Evolutionary conservation across 2,329 filamentous ascomycete species (phyloP), one percentile per base, ranked within the genome.

Genomic region (Exophiala xenobiotica): DNA sequence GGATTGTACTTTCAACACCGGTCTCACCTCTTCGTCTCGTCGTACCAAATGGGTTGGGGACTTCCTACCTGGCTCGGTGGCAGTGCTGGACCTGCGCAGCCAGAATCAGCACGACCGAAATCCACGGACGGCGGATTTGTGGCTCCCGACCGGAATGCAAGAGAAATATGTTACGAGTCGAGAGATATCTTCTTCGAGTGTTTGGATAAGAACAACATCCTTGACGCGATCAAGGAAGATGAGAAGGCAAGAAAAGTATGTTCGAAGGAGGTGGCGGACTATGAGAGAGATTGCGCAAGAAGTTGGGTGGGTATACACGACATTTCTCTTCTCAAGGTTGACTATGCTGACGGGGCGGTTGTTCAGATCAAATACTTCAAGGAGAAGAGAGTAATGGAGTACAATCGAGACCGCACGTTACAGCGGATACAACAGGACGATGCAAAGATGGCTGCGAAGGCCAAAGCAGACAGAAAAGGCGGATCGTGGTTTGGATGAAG

Each of bases 291-390:
- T 67, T 99, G 93, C 70, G 90, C 90, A 14, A 80, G 78, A 53
- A 91, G 90, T 67, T 99, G 93, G 93, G 93, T 95, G 72, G 62
- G 86, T 79, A 40, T 2, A 24, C 22, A 26, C 48, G 24, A 18
- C 19, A 33, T 9, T 29, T 42, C 40, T 31, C 22, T 37, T 48
- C 23, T 35, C 39, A 19, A 14, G 14, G 46, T 16, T 26, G 11
- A 26, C 3, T 18, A 16, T 49, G 43, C 51, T 43, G 37, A 47
- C 35, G 19, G 4, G 16, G 40, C 40, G 20, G 49, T 16, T 40
- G 19, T 38, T n/a, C 61, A 93, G 89, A 88, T 96, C 55, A 90
- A 90, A 72, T 97, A 99, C 72, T 99, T 99, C 74, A 96, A 97
- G 77, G 91, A 96, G 72, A 87, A 90, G 74, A 80, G 93, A 64